These are phyloP conservation scores for Umbelopsis sp. DNA, from an alignment of 192 early-diverging fungal genomes.

Conservation along the genomic window DNA sequence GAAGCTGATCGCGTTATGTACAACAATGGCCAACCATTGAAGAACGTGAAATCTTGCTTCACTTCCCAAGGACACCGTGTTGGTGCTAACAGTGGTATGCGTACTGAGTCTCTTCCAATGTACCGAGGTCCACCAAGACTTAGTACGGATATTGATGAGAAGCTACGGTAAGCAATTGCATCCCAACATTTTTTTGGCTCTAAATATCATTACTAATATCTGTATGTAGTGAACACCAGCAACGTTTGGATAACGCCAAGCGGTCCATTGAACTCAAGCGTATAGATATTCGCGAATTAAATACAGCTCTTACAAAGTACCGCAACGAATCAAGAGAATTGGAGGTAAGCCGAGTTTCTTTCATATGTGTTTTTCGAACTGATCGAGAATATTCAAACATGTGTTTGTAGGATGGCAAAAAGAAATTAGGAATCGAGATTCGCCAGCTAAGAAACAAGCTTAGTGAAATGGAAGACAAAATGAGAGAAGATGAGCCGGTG, in stretches of 20 bases:
- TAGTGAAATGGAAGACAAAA: conserved; percentile 15
- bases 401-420: not conserved
- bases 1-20: conserved; percentile 57
- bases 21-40: conserved; percentile 58
- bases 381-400: not conserved
- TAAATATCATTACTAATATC: not conserved
- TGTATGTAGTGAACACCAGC: not conserved
- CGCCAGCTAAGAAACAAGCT: not conserved
- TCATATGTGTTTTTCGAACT: not conserved
- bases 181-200: not conserved
- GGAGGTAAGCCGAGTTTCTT: not conserved
- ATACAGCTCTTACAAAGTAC: not conserved
- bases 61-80: conserved; percentile 64
- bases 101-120: conserved; percentile 35
- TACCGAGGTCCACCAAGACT: conserved; percentile 52
- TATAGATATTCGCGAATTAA: not conserved
- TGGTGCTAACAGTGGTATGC: conserved; percentile 49
- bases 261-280: not conserved
- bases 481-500: conserved; percentile 65
- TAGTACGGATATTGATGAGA: conserved; percentile 52
- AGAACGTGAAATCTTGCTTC: conserved; percentile 64
- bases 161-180: conserved; percentile 32
- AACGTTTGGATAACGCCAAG: not conserved
- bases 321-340: not conserved
- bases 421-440: not conserved